Conservation (phyloP, 192 early-diverging fungal genomes). For the Linnemannia zychae region DNA sequence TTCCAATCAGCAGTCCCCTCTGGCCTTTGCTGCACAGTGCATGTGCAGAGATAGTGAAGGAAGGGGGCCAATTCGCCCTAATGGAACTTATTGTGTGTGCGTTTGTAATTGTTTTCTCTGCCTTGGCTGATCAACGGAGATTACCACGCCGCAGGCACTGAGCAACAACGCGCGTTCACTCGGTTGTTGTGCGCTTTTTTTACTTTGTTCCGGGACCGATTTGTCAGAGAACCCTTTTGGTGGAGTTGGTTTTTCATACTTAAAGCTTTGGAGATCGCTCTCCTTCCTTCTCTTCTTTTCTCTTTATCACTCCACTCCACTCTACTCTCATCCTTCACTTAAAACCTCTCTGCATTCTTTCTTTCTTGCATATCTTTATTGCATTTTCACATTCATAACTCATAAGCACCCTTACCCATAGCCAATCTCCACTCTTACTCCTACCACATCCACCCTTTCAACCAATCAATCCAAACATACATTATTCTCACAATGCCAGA, state of each 20-base stretch:
- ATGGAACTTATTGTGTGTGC: neutral
- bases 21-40: neutral
- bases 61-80: neutral
- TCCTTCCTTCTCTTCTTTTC: neutral
- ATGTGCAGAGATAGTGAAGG: neutral
- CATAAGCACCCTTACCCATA: neutral
- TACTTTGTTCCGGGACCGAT: neutral
- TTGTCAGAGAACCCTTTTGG: neutral
- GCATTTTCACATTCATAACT: neutral
- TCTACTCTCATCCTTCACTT: neutral
- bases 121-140: neutral
- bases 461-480: neutral
- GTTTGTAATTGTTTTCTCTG: neutral
- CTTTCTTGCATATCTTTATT: neutral
- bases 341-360: slow-evolving; percentile 1
- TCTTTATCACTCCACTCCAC: neutral
- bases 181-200: neutral
- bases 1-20: neutral
- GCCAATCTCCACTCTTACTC: neutral
- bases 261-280: neutral
- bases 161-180: neutral
- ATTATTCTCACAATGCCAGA: slow-evolving; percentile 50
- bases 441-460: neutral
- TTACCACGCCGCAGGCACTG: too few species aligned
- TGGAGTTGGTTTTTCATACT: neutral